Evolutionary conservation across 2,329 filamentous ascomycete species (phyloP).

Genomic region (Trichoderma sp.): DNA sequence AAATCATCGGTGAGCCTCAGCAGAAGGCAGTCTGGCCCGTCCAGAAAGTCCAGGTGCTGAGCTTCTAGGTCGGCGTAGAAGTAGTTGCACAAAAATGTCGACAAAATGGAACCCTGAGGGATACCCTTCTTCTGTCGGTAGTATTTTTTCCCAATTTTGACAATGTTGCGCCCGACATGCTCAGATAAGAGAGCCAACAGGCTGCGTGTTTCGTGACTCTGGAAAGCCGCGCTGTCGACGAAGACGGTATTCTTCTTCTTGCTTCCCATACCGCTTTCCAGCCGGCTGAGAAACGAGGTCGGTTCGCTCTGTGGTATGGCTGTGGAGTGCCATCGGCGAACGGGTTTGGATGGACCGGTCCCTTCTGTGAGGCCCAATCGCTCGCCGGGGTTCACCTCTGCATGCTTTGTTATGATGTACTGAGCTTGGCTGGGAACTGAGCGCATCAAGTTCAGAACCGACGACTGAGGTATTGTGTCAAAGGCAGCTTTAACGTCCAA

Average conservation of each 20-base stretch:
- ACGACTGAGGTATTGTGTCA: conserved; percentile 86
- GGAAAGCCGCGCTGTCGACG: conserved; percentile 64
- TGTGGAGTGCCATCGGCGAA: conserved; percentile 51
- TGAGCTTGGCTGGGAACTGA: conserved; percentile 53
- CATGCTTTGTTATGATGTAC: conserved; percentile 73
- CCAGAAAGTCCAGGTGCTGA: conserved; percentile 65
- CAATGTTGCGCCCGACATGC: conserved; percentile 80
- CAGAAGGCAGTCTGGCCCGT: conserved; percentile 57
- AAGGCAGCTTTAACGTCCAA: conserved; percentile 90
- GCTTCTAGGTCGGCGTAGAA: conserved; percentile 89
- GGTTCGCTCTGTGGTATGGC: conserved; percentile 45
- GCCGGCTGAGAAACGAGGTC: conserved; percentile 43
- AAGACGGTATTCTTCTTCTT: conserved; percentile 70
- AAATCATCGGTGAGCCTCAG: conserved; percentile 91
- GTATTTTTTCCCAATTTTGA: conserved; percentile 84
- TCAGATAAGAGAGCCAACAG: conserved; percentile 70
- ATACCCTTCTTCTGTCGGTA: conserved; percentile 88
- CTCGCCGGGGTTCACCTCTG: conserved; percentile 60
- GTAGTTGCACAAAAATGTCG: conserved; percentile 85
- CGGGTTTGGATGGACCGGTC: conserved; percentile 35
- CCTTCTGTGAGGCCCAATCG: conserved; percentile 24
- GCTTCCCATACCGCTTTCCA: conserved; percentile 40
- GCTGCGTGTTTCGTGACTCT: conserved; percentile 52
- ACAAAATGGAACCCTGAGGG: conserved; percentile 87
- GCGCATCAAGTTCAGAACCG: conserved; percentile 64